These are phyloP conservation scores for Thozetella sp. DNA, from an alignment of 495 filamentous ascomycete genomes.

Conservation along the genomic window DNA sequence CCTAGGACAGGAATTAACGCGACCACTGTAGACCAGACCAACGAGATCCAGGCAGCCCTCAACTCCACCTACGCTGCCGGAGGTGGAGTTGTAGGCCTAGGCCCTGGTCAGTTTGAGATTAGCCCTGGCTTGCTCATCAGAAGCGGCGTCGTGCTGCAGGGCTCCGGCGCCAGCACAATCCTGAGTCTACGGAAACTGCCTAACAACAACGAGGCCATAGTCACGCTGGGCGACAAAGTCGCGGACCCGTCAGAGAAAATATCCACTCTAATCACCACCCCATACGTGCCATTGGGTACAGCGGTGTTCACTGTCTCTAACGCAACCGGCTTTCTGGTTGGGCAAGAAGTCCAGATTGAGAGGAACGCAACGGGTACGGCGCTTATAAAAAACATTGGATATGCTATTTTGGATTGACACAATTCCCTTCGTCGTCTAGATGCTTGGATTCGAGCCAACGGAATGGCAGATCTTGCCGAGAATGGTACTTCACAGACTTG, in stretches of 20 bases:
- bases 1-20: too few species aligned
- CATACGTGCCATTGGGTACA: slow-evolving; percentile 11
- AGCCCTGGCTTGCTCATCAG: slow-evolving; percentile 10
- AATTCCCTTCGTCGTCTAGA: too few species aligned
- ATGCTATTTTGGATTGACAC: too few species aligned
- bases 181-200: background rate
- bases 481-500: slow-evolving; percentile 10
- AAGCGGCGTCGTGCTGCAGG: slow-evolving; percentile 10
- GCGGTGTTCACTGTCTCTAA: slow-evolving; percentile 10
- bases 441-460: slow-evolving; percentile 13
- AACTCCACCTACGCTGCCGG: slow-evolving; percentile 9
- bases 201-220: background rate
- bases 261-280: slow-evolving; percentile 13
- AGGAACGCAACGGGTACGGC: slow-evolving; percentile 9
- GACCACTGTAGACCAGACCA: slow-evolving; percentile 13
- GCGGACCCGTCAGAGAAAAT: too few species aligned
- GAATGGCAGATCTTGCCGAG: slow-evolving; percentile 11
- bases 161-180: slow-evolving; percentile 8
- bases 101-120: slow-evolving; percentile 9
- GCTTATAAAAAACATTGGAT: too few species aligned
- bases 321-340: slow-evolving; percentile 9
- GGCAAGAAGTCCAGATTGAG: slow-evolving; percentile 10
- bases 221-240: background rate
- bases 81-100: slow-evolving; percentile 14
- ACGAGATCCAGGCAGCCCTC: slow-evolving; percentile 13